Evolutionary conservation across 2,329 filamentous ascomycete species (phyloP).

Genomic region (Penicillium sp.): DNA sequence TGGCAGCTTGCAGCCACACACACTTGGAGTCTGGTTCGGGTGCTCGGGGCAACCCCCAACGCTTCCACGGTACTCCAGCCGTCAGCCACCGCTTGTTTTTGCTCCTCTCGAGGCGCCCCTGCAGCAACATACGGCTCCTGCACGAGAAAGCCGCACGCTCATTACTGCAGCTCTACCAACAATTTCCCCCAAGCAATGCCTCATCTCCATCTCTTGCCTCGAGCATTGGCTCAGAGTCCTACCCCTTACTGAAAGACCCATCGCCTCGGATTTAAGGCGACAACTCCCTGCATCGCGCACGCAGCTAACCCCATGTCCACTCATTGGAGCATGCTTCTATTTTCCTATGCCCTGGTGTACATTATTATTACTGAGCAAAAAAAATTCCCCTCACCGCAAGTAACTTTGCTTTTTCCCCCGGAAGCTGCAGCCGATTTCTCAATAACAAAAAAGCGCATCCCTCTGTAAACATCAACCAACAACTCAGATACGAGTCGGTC

Average conservation of each 20-base stretch:
- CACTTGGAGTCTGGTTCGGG: slow-evolving; percentile 19
- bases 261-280: not conserved
- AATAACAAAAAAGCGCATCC: not conserved
- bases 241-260: not conserved
- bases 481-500: not conserved
- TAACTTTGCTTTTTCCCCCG: not conserved
- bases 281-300: not conserved
- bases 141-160: not conserved
- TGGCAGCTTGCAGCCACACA: slow-evolving; percentile 11
- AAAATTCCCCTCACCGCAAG: not conserved
- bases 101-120: not conserved
- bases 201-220: not conserved
- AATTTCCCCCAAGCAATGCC: not conserved
- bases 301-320: not conserved
- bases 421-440: not conserved
- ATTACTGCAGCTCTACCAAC: not conserved
- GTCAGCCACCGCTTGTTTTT: not conserved
- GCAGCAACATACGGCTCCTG: not conserved
- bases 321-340: not conserved
- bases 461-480: not conserved
- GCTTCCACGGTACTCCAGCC: slow-evolving; percentile 11
- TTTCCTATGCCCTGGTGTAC: not conserved
- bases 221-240: not conserved
- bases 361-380: no score
- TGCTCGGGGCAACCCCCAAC: slow-evolving; percentile 30